A percentile compares a stretch with the other conserved stretches of the same genome.
Evolutionary conservation across 805 yeast species (phyloP).

Genomic region (Jamesozyma jinghongensis): DNA sequence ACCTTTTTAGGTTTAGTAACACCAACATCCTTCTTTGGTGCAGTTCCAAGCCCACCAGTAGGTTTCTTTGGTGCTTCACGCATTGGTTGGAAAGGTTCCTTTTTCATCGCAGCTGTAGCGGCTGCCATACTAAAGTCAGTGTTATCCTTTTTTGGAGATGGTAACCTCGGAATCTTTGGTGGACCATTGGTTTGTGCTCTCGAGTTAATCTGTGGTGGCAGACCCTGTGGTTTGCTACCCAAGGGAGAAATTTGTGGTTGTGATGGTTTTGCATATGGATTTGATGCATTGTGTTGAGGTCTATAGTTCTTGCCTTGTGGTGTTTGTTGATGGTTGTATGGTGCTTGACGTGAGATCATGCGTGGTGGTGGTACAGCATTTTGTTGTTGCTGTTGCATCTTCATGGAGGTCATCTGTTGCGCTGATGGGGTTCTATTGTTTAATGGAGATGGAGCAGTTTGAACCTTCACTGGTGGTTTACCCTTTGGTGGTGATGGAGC

Average conservation of each 20-base stretch:
- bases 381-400: slow-evolving; percentile 8
- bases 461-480: slow-evolving; percentile 11
- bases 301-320: slow-evolving; percentile 9
- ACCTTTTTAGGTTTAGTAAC: slow-evolving; percentile 35
- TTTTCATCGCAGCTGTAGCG: slow-evolving; percentile 29
- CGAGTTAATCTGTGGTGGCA: background rate
- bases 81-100: slow-evolving; percentile 14
- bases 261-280: slow-evolving; percentile 15
- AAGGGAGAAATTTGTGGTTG: slow-evolving; percentile 3
- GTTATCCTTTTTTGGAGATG: slow-evolving; percentile 12
- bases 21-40: slow-evolving; percentile 22
- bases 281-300: slow-evolving; percentile 20
- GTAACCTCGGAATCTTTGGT: slow-evolving; percentile 19
- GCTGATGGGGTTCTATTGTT: slow-evolving; percentile 5
- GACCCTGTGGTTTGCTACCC: background rate
- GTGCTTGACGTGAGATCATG: slow-evolving; percentile 5
- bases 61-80: slow-evolving; percentile 30
- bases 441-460: slow-evolving; percentile 4
- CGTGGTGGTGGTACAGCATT: slow-evolving; percentile 3
- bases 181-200: slow-evolving; percentile 1
- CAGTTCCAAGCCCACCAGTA: slow-evolving; percentile 6
- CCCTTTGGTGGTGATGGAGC: slow-evolving; percentile 25
- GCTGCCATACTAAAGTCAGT: slow-evolving; percentile 29
- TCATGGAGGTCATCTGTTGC: too few species aligned
- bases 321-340: slow-evolving; percentile 6